Percentiles rank a stretch among this genome's conserved stretches.
Evolutionary conservation across 306 rosid genomes (phyloP).

Genomic region (Clitoria ternatea): DNA sequence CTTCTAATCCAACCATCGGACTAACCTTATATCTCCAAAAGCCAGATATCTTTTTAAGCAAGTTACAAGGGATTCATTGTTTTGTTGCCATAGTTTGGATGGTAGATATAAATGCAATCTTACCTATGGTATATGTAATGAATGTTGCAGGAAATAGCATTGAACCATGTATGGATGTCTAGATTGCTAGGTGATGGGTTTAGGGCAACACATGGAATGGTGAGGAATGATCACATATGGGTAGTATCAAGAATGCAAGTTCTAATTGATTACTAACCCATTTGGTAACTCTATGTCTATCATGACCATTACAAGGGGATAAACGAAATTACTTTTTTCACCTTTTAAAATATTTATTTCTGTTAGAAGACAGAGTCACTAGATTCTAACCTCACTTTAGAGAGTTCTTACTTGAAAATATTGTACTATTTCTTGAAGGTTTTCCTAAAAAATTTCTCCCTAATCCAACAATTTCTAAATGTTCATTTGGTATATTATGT

Average conservation of each 20-base stretch:
- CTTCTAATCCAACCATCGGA: too few species aligned
- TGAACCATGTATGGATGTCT: constrained; percentile 96
- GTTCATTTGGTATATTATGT: too few species aligned
- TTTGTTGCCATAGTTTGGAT: background rate
- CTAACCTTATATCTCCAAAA: too few species aligned
- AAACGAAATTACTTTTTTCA: background rate
- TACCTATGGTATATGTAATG: background rate
- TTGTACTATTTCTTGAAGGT: constrained; percentile 14
- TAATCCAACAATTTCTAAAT: too few species aligned
- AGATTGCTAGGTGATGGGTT: constrained; percentile 86
- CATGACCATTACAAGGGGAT: background rate
- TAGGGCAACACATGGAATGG: constrained; percentile 97
- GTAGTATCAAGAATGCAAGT: constrained; percentile 94
- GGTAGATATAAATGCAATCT: background rate
- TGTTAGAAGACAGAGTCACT: constrained; percentile 9
- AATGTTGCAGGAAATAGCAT: constrained; percentile 82
- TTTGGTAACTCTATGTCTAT: constrained; percentile 51
- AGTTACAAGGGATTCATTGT: background rate
- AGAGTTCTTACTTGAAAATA: constrained; percentile 5
- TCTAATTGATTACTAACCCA: constrained; percentile 72
- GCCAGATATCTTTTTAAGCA: too few species aligned
- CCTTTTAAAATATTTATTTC: background rate
- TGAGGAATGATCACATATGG: constrained; percentile 82
- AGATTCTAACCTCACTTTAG: background rate
- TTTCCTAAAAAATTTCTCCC: constrained; percentile 26